A percentile compares a stretch with the other conserved stretches of the same genome.
Evolutionary conservation across 345 rosid species (phyloP).

Genomic region (Gossypium herbaceum): DNA sequence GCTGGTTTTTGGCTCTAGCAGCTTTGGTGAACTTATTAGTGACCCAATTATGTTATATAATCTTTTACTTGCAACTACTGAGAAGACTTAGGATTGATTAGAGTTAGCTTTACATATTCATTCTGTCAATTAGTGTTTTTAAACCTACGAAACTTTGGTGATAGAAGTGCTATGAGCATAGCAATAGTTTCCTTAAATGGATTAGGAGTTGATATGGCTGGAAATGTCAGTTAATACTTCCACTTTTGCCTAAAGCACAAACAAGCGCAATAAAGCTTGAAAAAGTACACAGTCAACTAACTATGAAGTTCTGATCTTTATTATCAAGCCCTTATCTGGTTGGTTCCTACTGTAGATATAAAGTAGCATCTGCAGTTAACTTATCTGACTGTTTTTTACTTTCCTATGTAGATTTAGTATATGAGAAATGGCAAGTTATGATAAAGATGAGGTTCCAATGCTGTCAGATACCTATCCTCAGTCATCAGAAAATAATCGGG

Average conservation of each 20-base stretch:
- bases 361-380: background rate
- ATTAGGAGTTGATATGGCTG: background rate
- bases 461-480: conserved; percentile 37
- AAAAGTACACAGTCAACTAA: too few relatives aligned
- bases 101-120: background rate
- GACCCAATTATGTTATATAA: background rate
- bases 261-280: too few relatives aligned
- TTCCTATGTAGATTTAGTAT: conserved; percentile 21
- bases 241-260: background rate
- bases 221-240: background rate
- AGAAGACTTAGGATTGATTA: background rate
- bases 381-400: background rate
- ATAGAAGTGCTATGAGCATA: background rate
- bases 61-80: background rate
- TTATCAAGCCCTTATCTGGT: too few relatives aligned
- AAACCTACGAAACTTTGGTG: background rate
- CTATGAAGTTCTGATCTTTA: too few relatives aligned
- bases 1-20: background rate
- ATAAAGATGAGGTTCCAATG: conserved; percentile 68
- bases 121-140: background rate
- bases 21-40: background rate
- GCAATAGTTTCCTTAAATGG: background rate
- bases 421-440: conserved; percentile 41
- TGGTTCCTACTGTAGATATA: background rate
- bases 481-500: conserved; percentile 22